phyloP scores from a whole-genome alignment of 805 yeast genomes.

The Ogataea trehaloabstinens region DNA sequence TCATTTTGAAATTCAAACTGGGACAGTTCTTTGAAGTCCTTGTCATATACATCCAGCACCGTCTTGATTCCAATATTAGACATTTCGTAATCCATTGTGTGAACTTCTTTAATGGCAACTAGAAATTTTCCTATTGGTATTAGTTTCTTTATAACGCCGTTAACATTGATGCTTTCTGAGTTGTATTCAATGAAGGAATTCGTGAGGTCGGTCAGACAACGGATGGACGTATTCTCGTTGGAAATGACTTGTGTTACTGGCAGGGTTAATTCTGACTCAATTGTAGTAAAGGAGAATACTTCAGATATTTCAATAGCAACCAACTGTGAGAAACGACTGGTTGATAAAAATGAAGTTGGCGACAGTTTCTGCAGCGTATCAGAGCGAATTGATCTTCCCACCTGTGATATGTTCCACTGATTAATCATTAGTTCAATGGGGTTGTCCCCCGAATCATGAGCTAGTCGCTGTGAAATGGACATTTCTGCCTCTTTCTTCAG shows the following conservation, averaged over 20 bases:
- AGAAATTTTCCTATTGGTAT: conserved; percentile 1
- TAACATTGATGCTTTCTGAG: neutral
- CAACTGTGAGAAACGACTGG: conserved; percentile 2
- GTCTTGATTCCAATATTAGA: conserved; percentile 1
- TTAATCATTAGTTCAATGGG: conserved; percentile 7
- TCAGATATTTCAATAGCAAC: neutral
- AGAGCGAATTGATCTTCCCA: conserved; percentile 3
- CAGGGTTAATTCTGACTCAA: neutral
- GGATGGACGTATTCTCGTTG: neutral
- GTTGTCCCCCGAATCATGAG: neutral
- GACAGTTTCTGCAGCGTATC: conserved; percentile 1
- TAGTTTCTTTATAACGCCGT: conserved; percentile 5
- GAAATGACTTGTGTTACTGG: conserved; percentile 4
- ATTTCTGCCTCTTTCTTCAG: conserved; percentile 4
- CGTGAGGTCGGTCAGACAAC: neutral
- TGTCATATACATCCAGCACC: conserved; percentile 5
- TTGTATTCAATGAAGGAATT: neutral
- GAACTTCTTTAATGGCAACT: conserved; percentile 8
- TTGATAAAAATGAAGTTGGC: conserved; percentile 1
- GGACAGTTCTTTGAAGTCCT: conserved; percentile 1
- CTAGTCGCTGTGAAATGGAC: conserved; percentile 14
- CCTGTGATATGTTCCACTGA: conserved; percentile 8
- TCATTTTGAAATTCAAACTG: neutral
- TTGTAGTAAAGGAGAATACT: neutral
- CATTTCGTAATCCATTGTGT: conserved; percentile 5